Percentiles rank a stretch among this genome's conserved stretches.
Conservation (phyloP, 2,329 filamentous ascomycete species). For the Endoconidiophora laricicola region DNA sequence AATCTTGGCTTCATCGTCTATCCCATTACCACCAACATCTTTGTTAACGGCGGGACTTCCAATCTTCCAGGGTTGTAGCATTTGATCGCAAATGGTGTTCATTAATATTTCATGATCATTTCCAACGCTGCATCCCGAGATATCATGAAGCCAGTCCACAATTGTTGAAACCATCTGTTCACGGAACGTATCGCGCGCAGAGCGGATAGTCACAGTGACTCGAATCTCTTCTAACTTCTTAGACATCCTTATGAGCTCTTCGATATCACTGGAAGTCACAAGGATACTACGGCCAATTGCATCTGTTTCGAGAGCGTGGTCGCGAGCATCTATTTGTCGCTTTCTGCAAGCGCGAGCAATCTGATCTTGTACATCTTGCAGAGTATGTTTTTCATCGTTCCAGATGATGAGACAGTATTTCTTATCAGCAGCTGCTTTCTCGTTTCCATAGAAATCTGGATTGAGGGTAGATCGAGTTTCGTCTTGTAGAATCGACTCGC, state of each 20-base stretch:
- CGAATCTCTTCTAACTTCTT: constrained; percentile 88
- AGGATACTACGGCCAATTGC: constrained; percentile 75
- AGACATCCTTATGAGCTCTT: constrained; percentile 58
- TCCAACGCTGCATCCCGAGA: constrained; percentile 74
- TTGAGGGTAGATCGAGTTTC: constrained; percentile 56
- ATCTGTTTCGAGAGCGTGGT: constrained; percentile 76
- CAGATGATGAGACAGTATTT: constrained; percentile 80
- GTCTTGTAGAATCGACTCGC: constrained; percentile 64
- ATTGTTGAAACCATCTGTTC: constrained; percentile 99
- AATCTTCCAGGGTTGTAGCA: constrained; percentile 72
- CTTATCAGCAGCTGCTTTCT: constrained; percentile 19
- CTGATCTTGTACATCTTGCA: constrained; percentile 77
- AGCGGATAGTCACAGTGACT: constrained; percentile 86
- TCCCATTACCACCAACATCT: constrained; percentile 57
- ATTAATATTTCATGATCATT: constrained; percentile 64
- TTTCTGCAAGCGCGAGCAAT: constrained; percentile 77
- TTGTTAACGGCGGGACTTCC: constrained; percentile 73
- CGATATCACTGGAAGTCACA: constrained; percentile 56
- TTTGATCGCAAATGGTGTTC: constrained; percentile 73
- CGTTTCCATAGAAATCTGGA: constrained; percentile 32
- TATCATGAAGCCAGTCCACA: constrained; percentile 89
- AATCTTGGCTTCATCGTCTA: constrained; percentile 62
- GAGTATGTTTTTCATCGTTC: constrained; percentile 98
- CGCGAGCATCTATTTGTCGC: constrained; percentile 47
- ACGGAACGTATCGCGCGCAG: constrained; percentile 83